Evolutionary conservation across 2,329 filamentous ascomycete genomes (phyloP).

Genomic region (Arachnopeziza araneosa): DNA sequence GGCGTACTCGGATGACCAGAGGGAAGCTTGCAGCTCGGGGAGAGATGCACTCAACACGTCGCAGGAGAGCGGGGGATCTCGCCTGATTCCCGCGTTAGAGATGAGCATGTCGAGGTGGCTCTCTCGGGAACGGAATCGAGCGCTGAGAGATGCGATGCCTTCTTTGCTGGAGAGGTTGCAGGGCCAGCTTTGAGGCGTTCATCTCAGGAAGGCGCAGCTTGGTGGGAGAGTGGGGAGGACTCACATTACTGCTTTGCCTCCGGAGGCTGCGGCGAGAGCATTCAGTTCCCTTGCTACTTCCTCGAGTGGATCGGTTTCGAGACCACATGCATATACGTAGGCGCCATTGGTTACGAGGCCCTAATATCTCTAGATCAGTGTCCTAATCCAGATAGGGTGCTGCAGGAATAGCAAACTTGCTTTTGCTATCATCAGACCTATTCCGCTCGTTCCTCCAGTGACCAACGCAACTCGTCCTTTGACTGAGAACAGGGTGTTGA

Average conservation of each 20-base stretch:
- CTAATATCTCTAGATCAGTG: slow-evolving; percentile 19
- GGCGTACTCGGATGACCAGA: slow-evolving; percentile 28
- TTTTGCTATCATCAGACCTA: slow-evolving; percentile 42
- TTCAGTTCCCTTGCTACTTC: slow-evolving; percentile 36
- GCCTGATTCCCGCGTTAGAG: slow-evolving; percentile 44
- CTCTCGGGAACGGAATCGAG: slow-evolving; percentile 32
- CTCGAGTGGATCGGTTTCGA: slow-evolving; percentile 37
- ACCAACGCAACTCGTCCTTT: slow-evolving; percentile 39
- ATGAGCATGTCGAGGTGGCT: slow-evolving; percentile 41
- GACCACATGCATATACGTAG: slow-evolving; percentile 39
- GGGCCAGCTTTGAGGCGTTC: slow-evolving; percentile 17
- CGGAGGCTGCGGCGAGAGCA: slow-evolving; percentile 31
- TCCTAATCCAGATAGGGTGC: not conserved
- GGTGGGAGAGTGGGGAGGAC: not conserved
- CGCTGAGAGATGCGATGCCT: slow-evolving; percentile 33
- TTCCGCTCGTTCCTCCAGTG: slow-evolving; percentile 40
- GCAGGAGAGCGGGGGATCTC: slow-evolving; percentile 39
- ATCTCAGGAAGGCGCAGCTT: no score
- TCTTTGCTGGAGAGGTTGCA: slow-evolving; percentile 39
- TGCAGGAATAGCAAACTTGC: slow-evolving; percentile 21
- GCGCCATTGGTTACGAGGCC: slow-evolving; percentile 41
- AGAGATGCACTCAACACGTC: slow-evolving; percentile 39
- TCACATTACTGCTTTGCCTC: slow-evolving; percentile 37
- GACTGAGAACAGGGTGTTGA: slow-evolving; percentile 43
- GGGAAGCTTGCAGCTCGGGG: slow-evolving; percentile 15